Base-by-base conservation (phyloP, 176 grass and related monocot species). In the Bolboschoenus planiculmis region DNA sequence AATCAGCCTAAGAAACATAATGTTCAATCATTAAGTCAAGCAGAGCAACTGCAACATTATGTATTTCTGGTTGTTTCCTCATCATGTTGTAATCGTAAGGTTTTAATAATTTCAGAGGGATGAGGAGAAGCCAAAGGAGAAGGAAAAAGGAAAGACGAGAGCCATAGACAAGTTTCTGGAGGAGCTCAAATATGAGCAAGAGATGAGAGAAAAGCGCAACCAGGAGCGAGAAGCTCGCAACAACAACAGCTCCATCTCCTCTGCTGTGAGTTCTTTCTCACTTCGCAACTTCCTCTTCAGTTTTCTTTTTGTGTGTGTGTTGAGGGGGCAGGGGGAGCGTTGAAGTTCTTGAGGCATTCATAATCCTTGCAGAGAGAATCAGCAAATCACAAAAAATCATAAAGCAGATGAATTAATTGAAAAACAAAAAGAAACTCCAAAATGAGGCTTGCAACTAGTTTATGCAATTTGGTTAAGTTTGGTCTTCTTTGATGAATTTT, bases 151-250 rank as follows among this genome's bases (percentile, higher is more conserved):
- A 70, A 99, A 95, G 73, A 78, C 89, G 53, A 84, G 92, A 24
- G 90, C 81, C 84, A 99, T 99, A 79, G 96, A 99, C 66, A 91
- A 93, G 79, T 99, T 99, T 73, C 80, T 99, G 86, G 96, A 99
- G 89, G 96, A 99, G 84, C 86, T 99, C 53, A 99, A 93, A 79
- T 90, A 88, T 83, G 96, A 99, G 78, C 89, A 99, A 88, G 96
- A 99, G 81, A 83, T 86, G 57, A 89, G 96, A 29, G 87, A 93
- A 81, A 99, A 89, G 74, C 92, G 92, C 23, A 90, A 85, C 87
- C 94, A 94, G 81, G 91, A 97, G 21, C 90, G 83, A 84, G 96
- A 99, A 33, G 90, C 89, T 82, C 90, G 92, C 58, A 89, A 93
- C 29, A 90, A 60, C 57, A 89, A 94, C 57, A 89, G 94, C 55